Base-by-base conservation (phyloP, 306 rosid genomes). In the Malus sylvestris region DNA sequence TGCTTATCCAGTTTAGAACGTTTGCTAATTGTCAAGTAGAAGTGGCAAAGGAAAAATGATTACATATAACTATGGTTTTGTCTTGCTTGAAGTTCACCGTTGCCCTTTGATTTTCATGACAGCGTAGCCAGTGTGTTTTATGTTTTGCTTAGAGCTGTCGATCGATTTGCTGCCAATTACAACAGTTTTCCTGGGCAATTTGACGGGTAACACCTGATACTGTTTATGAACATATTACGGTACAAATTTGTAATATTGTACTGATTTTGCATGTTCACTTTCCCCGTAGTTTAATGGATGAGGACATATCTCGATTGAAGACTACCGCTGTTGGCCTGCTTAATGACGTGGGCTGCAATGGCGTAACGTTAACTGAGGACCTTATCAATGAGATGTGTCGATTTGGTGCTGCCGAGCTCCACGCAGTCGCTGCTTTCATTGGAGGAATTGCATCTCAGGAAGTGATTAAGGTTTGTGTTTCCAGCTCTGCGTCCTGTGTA, bases 381-480 rank as follows among this genome's bases (percentile, higher is more conserved):
- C 99, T 95, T 81, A 89, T 95, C 77, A 89, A 90, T 67, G 99
- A 95, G 87, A 95, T 92, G 93, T 92, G 99, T 82, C 93, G 99
- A 72, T 95, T 92, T 68, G 99, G 99, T 78, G 97, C 97, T 32
- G 87, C 99, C 1, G 97, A 95, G 86, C 97, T 95, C 70, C 99
- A 95, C 72, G 87, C 88, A 32, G 93, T 92, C 74, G 93, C 99
- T 83, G 97, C 99, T 75, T 90, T 95, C 85, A 81, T 89, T 45
- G 99, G 99, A 76, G 99, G 99, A 80, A 87, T 92, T 77, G 97
- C 97, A 63, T 95, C 99, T 0, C 97, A 95, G 83, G 99, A 95
- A 92, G 93, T 89, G 73, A 95, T 95, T 83, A 95, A 95, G 97
- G 99, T 92, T 67, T 77, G 7, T 71, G 80, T 73, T 70, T 81